Conservation (phyloP, 1,284 basidiomycete species). For the Papiliotrema nemorosa region DNA sequence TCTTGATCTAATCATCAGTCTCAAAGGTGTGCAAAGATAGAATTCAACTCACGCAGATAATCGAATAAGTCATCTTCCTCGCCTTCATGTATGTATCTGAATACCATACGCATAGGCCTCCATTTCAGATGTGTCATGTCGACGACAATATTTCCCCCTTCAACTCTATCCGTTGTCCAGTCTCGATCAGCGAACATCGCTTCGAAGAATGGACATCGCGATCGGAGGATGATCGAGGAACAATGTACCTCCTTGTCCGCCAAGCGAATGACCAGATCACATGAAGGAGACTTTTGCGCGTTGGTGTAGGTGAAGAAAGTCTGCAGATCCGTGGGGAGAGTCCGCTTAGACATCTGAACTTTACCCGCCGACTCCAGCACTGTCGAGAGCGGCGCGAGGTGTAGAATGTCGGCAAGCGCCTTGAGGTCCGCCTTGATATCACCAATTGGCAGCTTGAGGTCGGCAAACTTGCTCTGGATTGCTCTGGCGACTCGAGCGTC, state of each 20-base stretch:
- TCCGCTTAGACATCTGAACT: conserved; percentile 27
- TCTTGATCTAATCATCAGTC: conserved; percentile 57
- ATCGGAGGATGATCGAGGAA: conserved; percentile 73
- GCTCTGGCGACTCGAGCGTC: conserved; percentile 65
- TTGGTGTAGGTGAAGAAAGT: conserved; percentile 45
- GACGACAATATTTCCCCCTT: conserved; percentile 58
- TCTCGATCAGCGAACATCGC: conserved; percentile 79
- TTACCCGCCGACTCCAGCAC: conserved; percentile 43
- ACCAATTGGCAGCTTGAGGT: conserved; percentile 51
- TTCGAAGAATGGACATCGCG: conserved; percentile 80
- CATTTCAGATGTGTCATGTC: conserved; percentile 72
- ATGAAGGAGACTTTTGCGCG: conserved; percentile 9
- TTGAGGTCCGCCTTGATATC: conserved; percentile 65
- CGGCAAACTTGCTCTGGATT: conserved; percentile 53
- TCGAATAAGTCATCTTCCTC: conserved; percentile 70
- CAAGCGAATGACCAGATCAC: conserved; percentile 72
- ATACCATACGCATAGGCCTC: conserved; percentile 71
- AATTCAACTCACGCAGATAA: conserved; percentile 58
- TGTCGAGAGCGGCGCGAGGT: conserved; percentile 37
- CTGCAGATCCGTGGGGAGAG: conserved; percentile 42
- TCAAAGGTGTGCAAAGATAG: not conserved
- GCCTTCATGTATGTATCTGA: conserved; percentile 77
- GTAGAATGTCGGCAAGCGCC: conserved; percentile 56
- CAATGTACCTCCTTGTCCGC: conserved; percentile 65
- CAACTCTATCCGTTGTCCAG: conserved; percentile 68